Base-by-base conservation (phyloP, 352 stramenopile genomes). In the Globisporangium camurandrum region DNA sequence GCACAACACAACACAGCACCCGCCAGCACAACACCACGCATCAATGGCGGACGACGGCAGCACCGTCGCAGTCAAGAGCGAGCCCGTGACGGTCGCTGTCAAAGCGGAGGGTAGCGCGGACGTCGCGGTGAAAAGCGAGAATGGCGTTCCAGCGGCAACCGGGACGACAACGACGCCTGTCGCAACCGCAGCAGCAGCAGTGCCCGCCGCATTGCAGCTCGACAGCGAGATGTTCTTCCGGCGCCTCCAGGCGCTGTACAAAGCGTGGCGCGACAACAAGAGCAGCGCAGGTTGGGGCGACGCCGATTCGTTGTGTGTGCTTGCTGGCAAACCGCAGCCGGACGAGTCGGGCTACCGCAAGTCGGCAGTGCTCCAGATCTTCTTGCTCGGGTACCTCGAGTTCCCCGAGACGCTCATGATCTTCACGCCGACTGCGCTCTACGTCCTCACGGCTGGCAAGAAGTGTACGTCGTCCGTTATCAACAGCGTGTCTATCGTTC, bases 371-470 rank as follows among this genome's bases (percentile, higher is more conserved):
- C 50, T 95, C 40, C 87, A 97, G 71, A 87, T 96, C 59, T 97
- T 93, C 53, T 55, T 97, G 38, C 71, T 97, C 19, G 86, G 84
- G 8, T 95, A 90, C 58, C 65, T 95, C 34, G 88, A 97, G 71
- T 96, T 97, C 67, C 78, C 88, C 2, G 87, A 96, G 65, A 96
- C 88, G 24, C 68, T 96, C 33, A 94, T 97, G 73, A 57, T 97
- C 36, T 95, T 97, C 56, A 93, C 84, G 34, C 74, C 81, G 24
- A 60, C 57, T 45, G 92, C 73, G 60, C 68, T 97, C 22, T 86
- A 79, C 51, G 69, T 96, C 16, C 65, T 97, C 22, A 95, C 88
- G 39, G 82, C 84, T 17, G 81, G 82, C 46, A 95, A 93, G 51
- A 96, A 96, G 55, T 92, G 75, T 84, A 57, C 55, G 52, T 67